phyloP scores from a whole-genome alignment of 306 rosid species.

The Begonia masoniana region DNA sequence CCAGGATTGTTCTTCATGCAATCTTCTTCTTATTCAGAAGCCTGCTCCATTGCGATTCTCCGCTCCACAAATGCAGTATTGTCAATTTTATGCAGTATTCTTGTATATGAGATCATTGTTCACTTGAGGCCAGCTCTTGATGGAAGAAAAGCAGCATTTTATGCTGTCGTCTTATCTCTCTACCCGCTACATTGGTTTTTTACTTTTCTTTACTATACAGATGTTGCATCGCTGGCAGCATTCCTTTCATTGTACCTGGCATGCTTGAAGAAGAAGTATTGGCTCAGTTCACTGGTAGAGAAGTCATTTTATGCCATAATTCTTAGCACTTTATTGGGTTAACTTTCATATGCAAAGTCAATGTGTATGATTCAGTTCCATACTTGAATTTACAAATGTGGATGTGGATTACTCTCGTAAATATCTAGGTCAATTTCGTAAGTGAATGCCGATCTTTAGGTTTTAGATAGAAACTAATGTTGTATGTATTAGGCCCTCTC shows the following conservation, averaged over 20 bases:
- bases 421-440: no score
- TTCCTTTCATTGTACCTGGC: slow-evolving; percentile 78
- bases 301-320: slow-evolving; percentile 1
- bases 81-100: slow-evolving; percentile 50
- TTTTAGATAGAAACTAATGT: no score
- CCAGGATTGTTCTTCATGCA: slow-evolving; percentile 35
- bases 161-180: slow-evolving; percentile 50
- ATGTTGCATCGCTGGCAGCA: slow-evolving; percentile 67
- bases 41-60: slow-evolving; percentile 50
- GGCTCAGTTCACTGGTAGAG: slow-evolving; percentile 83
- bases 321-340: background rate
- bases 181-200: slow-evolving; percentile 94
- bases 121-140: slow-evolving; percentile 64
- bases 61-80: slow-evolving; percentile 63
- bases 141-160: slow-evolving; percentile 44
- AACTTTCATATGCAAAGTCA: background rate
- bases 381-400: no score
- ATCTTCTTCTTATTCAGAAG: slow-evolving; percentile 43
- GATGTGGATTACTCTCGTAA: no score
- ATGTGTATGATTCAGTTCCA: no score
- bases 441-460: no score
- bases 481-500: no score
- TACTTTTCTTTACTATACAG: slow-evolving; percentile 82
- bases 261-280: slow-evolving; percentile 64
- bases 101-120: slow-evolving; percentile 47